Base-by-base conservation (phyloP, 371 early-diverging fungal species). In the Actinomortierella wolfii region DNA sequence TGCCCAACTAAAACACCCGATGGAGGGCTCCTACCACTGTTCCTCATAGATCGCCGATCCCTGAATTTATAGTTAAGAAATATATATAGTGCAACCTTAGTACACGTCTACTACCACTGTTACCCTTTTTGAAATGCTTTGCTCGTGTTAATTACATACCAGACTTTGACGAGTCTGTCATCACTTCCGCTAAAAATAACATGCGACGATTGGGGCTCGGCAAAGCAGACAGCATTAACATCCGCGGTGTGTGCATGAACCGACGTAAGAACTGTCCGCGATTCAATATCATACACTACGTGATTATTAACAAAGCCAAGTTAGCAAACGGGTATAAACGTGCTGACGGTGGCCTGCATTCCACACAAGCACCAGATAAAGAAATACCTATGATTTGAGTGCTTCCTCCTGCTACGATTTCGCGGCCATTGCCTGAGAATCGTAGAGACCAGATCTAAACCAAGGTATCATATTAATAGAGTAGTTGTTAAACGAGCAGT, bases 1-100 rank as follows among this genome's bases (percentile, higher is more conserved):
- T 90, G 90, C 2, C 90, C 90, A 2, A 82, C 69, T 9, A 90
- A 68, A 2, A 85, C 76, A 13, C 90, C 90, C 11, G 82, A 77
- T 3, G 87, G 79, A 21, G 54, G 59, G 17, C 76, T 57, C 54
- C 55, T 17, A 43, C 74, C 51, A 41, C 76, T 68, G 7, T 53
- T 3, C 13, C 24, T 57, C 61, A 85, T 67, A 1, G 84, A 79
- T 15, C 87, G 74, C 11, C 86, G 78, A 76, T 86, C 86, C 85
- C 85, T 79, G 55, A 7, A 34, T 15, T 0, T 45, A 13, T 24
- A 26, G 11, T 21, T 11, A 41, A 41, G 8, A 41, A 41, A 41
- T 11, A 41, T 41, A 41, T 11, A 28, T 21, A 18, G n/a, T n/a
- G n/a, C n/a, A n/a, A n/a, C n/a, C n/a, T n/a, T n/a, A n/a, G n/a